Evolutionary conservation across 495 filamentous ascomycete genomes (phyloP).

Genomic region (Massariosphaeria phaeospora): DNA sequence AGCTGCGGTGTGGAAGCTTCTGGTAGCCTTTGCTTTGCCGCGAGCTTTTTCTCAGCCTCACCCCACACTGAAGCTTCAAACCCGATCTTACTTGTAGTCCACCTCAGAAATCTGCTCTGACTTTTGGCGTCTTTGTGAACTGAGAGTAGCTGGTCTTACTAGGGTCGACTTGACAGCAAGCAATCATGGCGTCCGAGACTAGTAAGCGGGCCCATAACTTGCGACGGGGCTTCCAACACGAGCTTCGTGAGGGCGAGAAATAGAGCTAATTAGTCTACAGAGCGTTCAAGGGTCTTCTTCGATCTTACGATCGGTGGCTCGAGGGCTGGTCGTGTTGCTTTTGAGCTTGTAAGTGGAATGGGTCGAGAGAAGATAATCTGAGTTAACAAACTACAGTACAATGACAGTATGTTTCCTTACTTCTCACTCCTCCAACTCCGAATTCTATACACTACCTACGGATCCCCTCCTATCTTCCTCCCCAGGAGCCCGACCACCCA

Average conservation of each 20-base stretch:
- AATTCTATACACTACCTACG: not conserved
- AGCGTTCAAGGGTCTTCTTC: constrained; percentile 75
- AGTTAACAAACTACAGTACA: constrained; percentile 22
- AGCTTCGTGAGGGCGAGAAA: no score
- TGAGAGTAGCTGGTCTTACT: no score
- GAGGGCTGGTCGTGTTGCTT: constrained; percentile 65
- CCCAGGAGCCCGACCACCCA: no score
- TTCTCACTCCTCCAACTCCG: not conserved
- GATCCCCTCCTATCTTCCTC: not conserved
- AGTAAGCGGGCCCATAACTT: no score
- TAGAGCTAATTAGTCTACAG: constrained; percentile 6
- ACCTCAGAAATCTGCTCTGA: no score
- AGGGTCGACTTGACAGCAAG: not conserved
- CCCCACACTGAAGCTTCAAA: no score
- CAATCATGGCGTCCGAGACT: not conserved
- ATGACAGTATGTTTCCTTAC: constrained; percentile 28
- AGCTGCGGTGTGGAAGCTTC: constrained; percentile 11
- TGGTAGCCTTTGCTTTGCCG: constrained; percentile 2
- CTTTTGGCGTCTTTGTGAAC: no score
- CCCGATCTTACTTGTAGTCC: no score
- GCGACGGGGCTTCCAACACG: no score
- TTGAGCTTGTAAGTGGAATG: constrained; percentile 63
- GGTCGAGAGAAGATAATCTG: not conserved
- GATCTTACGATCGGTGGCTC: constrained; percentile 75
- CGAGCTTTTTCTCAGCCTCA: not conserved